phyloP scores from a whole-genome alignment of 1,284 basidiomycete species.

The Ustilago nuda region DNA sequence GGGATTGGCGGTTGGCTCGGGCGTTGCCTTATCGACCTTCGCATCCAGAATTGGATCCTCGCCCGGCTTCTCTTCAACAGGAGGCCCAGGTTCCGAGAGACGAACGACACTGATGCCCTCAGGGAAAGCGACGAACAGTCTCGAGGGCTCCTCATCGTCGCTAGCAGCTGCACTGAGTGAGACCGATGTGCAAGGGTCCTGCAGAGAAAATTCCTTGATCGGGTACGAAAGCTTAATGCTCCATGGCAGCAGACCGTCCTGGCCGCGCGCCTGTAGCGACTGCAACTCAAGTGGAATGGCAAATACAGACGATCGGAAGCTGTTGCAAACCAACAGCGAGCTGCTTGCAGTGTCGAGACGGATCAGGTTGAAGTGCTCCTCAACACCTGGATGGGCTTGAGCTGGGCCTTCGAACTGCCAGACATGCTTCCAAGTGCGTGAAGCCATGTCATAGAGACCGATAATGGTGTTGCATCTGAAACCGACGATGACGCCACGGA shows the following conservation, averaged over 20 bases:
- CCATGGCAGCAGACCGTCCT: conserved; percentile 26
- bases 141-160: conserved; percentile 9
- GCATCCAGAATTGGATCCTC: not conserved
- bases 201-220: conserved; percentile 28
- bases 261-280: conserved; percentile 12
- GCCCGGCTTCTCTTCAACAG: not conserved
- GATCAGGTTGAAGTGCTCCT: conserved; percentile 41
- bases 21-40: not conserved
- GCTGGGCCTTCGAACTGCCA: conserved; percentile 24
- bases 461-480: conserved; percentile 40
- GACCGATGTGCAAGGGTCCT: conserved; percentile 33
- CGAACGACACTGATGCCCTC: conserved; percentile 29
- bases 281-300: conserved; percentile 28
- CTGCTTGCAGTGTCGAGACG: conserved; percentile 11
- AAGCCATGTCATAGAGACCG: conserved; percentile 32
- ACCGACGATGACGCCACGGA: conserved; percentile 28
- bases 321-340: conserved; percentile 39
- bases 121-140: conserved; percentile 30
- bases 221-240: conserved; percentile 27
- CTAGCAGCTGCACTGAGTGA: conserved; percentile 7
- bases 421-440: conserved; percentile 27
- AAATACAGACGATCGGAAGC: conserved; percentile 43
- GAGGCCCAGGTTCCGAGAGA: not conserved
- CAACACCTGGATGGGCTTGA: conserved; percentile 2
- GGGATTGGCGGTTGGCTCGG: not conserved